Base-by-base conservation (phyloP, 177 flowering plant genomes). In the Telopea speciosissima region DNA sequence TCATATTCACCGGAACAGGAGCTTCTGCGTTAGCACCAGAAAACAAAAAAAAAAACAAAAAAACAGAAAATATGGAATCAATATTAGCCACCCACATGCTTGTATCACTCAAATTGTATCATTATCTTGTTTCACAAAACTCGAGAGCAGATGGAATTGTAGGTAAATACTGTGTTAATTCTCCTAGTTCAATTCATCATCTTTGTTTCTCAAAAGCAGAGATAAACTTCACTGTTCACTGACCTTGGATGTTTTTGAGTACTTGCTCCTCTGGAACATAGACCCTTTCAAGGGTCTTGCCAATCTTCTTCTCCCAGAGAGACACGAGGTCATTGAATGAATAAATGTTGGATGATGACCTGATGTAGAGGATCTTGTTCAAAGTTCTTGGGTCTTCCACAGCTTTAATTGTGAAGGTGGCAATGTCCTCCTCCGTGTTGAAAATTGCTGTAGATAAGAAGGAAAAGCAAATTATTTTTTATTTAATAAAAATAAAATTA, bases 301-400 rank as follows among this genome's bases (percentile, higher is more conserved):
- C 88, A 17, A 85, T 87, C 77, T 83, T 84, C 67, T 85, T 90
- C 85, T 91, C 97, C 96, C 93, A 90, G 0, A 90, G 65, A 2
- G 85, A 70, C 12, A 88, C 88, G 12, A 90, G 80, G 3, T 90
- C 93, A 62, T 87, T 86, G 79, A 84, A 79, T 11, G 93, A 85
- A 70, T 62, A 62, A 13, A 65, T 76, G 77, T 90, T 89, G 21
- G 45, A 73, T 8, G 91, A 80, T 24, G 96, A 89, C 63, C 68
- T 89, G 40, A 87, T 66, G 77, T 82, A 85, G 42, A 90, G 78
- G 72, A 79, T 80, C 78, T 88, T 88, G 84, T 90, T 87, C 81
- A 86, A 67, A 61, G 92, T 86, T 81, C 92, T 87, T 49, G 89
- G 96, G 69, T 90, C 93, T 72, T 87, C 91, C 69, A 84, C 88